Evolutionary conservation across 495 filamentous ascomycete genomes (phyloP).

Genomic region (Niebla homalea): DNA sequence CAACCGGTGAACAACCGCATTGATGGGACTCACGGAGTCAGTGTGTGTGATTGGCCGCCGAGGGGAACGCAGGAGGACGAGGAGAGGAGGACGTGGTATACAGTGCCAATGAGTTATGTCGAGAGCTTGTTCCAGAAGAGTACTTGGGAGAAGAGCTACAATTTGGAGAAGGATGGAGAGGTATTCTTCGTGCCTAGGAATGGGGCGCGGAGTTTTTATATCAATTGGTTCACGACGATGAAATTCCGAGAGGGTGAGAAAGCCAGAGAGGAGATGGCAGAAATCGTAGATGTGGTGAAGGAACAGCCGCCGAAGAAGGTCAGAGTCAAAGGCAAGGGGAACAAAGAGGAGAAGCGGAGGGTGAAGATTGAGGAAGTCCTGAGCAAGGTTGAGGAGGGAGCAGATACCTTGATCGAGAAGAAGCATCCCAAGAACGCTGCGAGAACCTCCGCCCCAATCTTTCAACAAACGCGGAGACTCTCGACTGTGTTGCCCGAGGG

Average conservation of each 20-base stretch:
- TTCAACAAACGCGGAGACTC: not conserved
- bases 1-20: slow-evolving; percentile 11
- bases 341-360: slow-evolving; percentile 4
- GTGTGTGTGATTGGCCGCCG: slow-evolving; percentile 13
- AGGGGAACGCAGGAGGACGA: slow-evolving; percentile 2
- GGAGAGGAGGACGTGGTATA: slow-evolving; percentile 11
- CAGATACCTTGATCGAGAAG: no score
- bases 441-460: not conserved
- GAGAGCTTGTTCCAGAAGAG: slow-evolving; percentile 13
- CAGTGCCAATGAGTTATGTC: slow-evolving; percentile 15
- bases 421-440: no score
- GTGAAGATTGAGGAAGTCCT: slow-evolving; percentile 7
- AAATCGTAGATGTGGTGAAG: slow-evolving; percentile 1
- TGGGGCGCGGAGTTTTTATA: slow-evolving; percentile 12
- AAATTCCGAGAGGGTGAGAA: slow-evolving; percentile 5
- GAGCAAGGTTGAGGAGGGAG: no score
- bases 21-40: slow-evolving; percentile 14
- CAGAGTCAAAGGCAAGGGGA: slow-evolving; percentile 5
- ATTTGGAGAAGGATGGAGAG: slow-evolving; percentile 3
- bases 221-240: slow-evolving; percentile 17
- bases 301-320: slow-evolving; percentile 15
- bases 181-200: slow-evolving; percentile 11
- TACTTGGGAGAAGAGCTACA: slow-evolving; percentile 10
- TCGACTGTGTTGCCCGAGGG: not conserved
- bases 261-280: slow-evolving; percentile 8